Conservation (phyloP, 768 basidiomycete species). For the Rhodosporidiobolus sp. region DNA sequence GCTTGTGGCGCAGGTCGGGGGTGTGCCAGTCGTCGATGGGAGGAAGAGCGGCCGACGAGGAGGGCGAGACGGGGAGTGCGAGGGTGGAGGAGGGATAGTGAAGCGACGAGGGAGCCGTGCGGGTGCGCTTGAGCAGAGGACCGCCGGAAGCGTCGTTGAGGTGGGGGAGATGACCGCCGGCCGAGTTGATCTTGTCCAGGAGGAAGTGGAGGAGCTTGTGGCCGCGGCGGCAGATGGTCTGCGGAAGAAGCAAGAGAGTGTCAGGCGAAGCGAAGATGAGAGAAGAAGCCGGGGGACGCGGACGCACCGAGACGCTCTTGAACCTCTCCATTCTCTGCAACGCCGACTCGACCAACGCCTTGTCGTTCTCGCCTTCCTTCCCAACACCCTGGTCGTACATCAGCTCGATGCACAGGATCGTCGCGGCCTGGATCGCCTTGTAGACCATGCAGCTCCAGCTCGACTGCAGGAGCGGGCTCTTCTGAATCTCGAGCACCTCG, state of each 20-base stretch:
- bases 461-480: background rate
- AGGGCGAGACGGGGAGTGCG: too few relatives aligned
- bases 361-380: background rate
- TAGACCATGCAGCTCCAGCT: background rate
- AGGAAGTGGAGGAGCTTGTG: conserved; percentile 1
- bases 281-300: too few relatives aligned
- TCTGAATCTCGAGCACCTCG: conserved; percentile 1
- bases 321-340: background rate
- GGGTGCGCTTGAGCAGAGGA: background rate
- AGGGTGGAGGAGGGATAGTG: background rate
- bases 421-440: background rate
- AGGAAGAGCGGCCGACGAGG: too few relatives aligned
- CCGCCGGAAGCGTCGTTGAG: too few relatives aligned
- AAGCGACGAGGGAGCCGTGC: background rate
- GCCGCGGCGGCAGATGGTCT: conserved; percentile 10
- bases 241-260: background rate
- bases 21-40: background rate
- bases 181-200: background rate
- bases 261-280: background rate
- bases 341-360: background rate
- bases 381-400: background rate
- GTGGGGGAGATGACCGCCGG: too few relatives aligned
- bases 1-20: background rate
- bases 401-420: conserved; percentile 2
- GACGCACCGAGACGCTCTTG: conserved; percentile 1